These are phyloP conservation scores for Sporothrix phasma DNA, from an alignment of 2,329 filamentous ascomycete species.

Conservation along the genomic window DNA sequence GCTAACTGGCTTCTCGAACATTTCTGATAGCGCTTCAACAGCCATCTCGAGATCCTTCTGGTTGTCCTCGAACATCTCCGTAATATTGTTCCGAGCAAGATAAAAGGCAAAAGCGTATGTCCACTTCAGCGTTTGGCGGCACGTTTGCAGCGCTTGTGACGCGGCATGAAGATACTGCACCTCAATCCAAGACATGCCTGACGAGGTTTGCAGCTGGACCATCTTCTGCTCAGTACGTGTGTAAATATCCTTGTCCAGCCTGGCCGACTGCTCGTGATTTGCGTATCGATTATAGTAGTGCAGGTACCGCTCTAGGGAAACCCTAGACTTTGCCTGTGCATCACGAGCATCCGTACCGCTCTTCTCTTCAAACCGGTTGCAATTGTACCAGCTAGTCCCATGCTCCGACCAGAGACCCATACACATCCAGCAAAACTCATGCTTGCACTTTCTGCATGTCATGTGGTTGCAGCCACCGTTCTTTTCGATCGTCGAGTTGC, in stretches of 20 bases:
- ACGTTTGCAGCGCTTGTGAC: conserved; percentile 87
- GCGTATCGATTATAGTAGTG: conserved; percentile 99
- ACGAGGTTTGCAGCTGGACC: conserved; percentile 86
- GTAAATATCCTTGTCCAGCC: conserved; percentile 91
- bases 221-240: conserved; percentile 98
- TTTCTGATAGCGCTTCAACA: conserved; percentile 91
- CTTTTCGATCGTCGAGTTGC: conserved; percentile 96
- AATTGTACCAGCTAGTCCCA: conserved; percentile 99
- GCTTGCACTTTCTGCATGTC: conserved; percentile 91
- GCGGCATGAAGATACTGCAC: conserved; percentile 94
- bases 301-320: conserved; percentile 88
- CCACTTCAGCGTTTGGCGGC: conserved; percentile 98
- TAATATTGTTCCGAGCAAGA: conserved; percentile 87
- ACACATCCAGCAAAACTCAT: conserved; percentile 99
- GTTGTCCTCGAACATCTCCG: conserved; percentile 97
- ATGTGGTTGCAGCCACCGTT: conserved; percentile 97
- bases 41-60: conserved; percentile 97
- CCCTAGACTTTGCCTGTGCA: conserved; percentile 80
- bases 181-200: conserved; percentile 97
- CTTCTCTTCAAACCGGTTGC: conserved; percentile 94
- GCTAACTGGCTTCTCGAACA: conserved; percentile 95
- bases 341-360: conserved; percentile 83
- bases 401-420: conserved; percentile 99
- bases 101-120: conserved; percentile 99
- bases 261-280: conserved; percentile 96